Base-by-base conservation (phyloP, 495 filamentous ascomycete species). In the Neurospora hispaniola region DNA sequence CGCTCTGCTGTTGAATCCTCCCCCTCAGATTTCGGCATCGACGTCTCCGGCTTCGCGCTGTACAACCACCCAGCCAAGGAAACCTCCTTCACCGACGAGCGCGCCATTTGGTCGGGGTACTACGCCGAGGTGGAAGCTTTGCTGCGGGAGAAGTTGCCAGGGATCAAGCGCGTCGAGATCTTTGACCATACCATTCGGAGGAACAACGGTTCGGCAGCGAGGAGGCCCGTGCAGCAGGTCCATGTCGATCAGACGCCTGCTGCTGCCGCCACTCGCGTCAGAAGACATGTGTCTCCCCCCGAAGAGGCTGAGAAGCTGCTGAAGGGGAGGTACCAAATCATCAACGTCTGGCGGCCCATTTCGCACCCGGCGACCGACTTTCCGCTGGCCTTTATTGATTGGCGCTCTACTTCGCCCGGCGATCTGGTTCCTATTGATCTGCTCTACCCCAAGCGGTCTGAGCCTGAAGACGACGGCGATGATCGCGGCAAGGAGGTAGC, bases 111-210 rank as follows among this genome's bases (percentile, higher is more conserved):
- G 70, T 68, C 78, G 18, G 80, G 83, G 41, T 97, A 97, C 84
- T 97, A 96, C 86, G 88, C 90, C 16, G 92, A 96, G 72, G 88
- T 94, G n/a, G 89, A 93, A 78, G 77, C 86, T 0, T 82, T 96
- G 38, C 76, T 97, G 4, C 82, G 88, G 5, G 81, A 83, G 6
- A 81, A 88, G 54, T 82, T 94, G 4, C 86, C 89, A 4, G 89
- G 88, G 31, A 69, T 88, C 27, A 84, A 89, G 41, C 84, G 88
- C 59, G 83, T 96, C 20, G 81, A 92, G 71, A 83, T 97, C 72
- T 97, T 97, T 84, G 94, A 97, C 84, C 93, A 97, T 78, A 97
- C 94, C 12, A 91, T 96, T 82, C 90, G 94, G 4, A 84, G 88
- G 23, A 82, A 86, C 12, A 81, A 78, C 11, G 82, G 85, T 0